Evolutionary conservation across 2,329 filamentous ascomycete genomes (phyloP).

Genomic region (Talaromyces verruculosus): DNA sequence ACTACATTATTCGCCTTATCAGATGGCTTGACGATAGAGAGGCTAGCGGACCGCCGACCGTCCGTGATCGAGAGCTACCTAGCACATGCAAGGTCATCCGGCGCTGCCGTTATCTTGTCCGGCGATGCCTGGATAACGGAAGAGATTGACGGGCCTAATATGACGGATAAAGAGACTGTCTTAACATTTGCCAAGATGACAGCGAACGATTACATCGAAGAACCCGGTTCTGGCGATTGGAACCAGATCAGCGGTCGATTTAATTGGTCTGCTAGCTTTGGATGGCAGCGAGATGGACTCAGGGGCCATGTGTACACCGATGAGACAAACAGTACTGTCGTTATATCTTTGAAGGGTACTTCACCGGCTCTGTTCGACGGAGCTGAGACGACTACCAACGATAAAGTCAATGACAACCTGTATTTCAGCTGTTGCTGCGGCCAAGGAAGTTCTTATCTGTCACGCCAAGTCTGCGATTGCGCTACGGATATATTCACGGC

Average conservation of each 20-base stretch:
- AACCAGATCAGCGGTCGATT: conserved; percentile 74
- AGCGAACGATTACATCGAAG: conserved; percentile 80
- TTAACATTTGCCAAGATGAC: conserved; percentile 84
- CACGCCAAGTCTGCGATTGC: conserved; percentile 91
- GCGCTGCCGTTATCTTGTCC: conserved; percentile 66
- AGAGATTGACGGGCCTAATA: conserved; percentile 72
- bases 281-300: conserved; percentile 86
- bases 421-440: conserved; percentile 98
- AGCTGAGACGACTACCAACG: conserved; percentile 93
- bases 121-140: conserved; percentile 81
- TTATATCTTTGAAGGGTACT: conserved; percentile 92
- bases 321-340: conserved; percentile 77
- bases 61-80: conserved; percentile 77
- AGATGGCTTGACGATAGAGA: conserved; percentile 68
- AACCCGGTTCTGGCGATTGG: conserved; percentile 74
- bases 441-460: conserved; percentile 85
- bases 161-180: conserved; percentile 81
- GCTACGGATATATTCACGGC: conserved; percentile 83
- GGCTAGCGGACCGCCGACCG: conserved; percentile 74
- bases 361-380: conserved; percentile 90
- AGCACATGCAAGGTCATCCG: conserved; percentile 66
- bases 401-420: conserved; percentile 96
- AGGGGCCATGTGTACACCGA: conserved; percentile 92
- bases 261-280: conserved; percentile 86
- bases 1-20: conserved; percentile 60